These are phyloP conservation scores for Crithidia thermophila DNA, from an alignment of 208 protist species.

Conservation along the genomic window DNA sequence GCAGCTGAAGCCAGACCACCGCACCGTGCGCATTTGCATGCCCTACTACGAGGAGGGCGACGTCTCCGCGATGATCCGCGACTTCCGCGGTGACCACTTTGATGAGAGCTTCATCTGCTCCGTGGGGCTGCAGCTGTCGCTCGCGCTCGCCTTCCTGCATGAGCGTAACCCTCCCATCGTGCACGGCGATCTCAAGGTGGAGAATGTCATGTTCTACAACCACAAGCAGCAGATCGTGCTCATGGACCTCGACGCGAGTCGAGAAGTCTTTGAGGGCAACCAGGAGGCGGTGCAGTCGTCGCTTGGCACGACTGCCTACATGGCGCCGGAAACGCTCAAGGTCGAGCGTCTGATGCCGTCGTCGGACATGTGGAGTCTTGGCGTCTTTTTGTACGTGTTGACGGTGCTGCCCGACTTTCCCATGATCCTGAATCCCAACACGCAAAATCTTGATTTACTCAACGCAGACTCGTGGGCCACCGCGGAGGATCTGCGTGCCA, in stretches of 20 bases:
- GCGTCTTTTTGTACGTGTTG: conserved; percentile 80
- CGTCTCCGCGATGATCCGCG: conserved; percentile 48
- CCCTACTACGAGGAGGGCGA: conserved; percentile 74
- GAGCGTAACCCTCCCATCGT: conserved; percentile 79
- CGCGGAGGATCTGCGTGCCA: conserved; percentile 38
- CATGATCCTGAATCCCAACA: conserved; percentile 65
- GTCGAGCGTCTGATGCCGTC: conserved; percentile 61
- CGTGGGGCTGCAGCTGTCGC: conserved; percentile 59
- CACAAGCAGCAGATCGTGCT: conserved; percentile 61
- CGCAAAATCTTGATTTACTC: conserved; percentile 48
- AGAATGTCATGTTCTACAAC: conserved; percentile 79
- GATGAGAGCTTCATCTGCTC: conserved; percentile 63
- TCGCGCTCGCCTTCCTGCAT: conserved; percentile 67
- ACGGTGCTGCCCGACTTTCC: conserved; percentile 77
- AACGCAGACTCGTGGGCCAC: conserved; percentile 68
- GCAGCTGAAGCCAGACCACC: conserved; percentile 51
- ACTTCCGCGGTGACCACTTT: conserved; percentile 47
- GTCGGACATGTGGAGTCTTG: conserved; percentile 84
- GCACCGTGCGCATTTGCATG: conserved; percentile 71
- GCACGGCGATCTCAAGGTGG: conserved; percentile 82
- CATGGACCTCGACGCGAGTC: conserved; percentile 74
- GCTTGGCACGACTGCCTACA: conserved; percentile 65
- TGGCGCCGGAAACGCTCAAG: conserved; percentile 77
- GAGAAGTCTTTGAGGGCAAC: conserved; percentile 43
- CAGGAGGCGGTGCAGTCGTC: conserved; percentile 33